Evolutionary conservation across 352 stramenopile species (phyloP), one percentile per base, ranked within the genome.

Genomic region (Globisporangium alternatum): DNA sequence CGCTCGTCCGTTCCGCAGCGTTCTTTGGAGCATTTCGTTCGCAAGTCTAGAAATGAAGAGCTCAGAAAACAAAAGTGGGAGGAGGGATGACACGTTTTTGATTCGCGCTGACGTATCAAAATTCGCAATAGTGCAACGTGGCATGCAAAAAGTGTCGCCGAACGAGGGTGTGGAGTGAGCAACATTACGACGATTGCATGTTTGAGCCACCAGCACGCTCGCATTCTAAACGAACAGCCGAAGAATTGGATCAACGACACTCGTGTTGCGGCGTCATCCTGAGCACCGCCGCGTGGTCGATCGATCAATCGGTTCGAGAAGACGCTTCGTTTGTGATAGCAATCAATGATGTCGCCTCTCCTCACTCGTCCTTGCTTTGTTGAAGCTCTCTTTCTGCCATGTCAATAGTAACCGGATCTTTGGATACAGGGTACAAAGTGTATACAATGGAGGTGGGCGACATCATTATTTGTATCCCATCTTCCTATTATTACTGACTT

Each of bases 1-100:
- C 19, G 62, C 55, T 58, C 41, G 41, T 47, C n/a, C 10, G 54
- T 60, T 67, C 15, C 22, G 57, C 45, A 72, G 57, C 1, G 44
- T 56, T 64, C 30, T 33, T 8, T 45, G 58, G 17, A 61, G 22
- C 37, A 61, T 52, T 55, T 55, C 17, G 28, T 9, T 56, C 51
- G 37, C 51, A 7, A 13, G 12, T 41, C 35, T 22, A 22, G 52
- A 58, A 58, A 45, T 58, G 31, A n/a, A 31, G 8, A 25, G 17
- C 52, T 31, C 52, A 30, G 10, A n/a, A n/a, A 22, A 30, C 37
- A 21, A 49, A 10, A 15, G 25, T 39, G 37, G 37, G 17, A 49
- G 55, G 55, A 61, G 22, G 22, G 55, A 17, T 52, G 55, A 61
- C 55, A 19, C 33, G 17, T 41, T 41, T 39, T 9, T 41, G 35